Evolutionary conservation across 2,329 filamentous ascomycete species (phyloP).

Genomic region (Scedosporium minutisporum): DNA sequence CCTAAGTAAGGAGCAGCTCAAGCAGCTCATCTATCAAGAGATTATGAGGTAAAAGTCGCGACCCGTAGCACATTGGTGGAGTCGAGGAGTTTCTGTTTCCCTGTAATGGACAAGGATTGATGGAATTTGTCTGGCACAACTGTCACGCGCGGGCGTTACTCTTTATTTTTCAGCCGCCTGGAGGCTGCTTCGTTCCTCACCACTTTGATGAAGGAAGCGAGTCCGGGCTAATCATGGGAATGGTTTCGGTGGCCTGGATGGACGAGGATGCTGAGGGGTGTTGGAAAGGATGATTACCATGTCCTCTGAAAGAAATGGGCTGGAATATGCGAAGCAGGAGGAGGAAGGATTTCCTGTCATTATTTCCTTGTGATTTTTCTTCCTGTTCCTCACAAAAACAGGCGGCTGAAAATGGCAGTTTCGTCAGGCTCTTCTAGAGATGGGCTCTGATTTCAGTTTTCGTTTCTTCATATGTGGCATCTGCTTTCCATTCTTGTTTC

Average conservation of each 20-base stretch:
- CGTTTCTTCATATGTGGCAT: too few species aligned
- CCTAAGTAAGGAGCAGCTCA: slow-evolving; percentile 95
- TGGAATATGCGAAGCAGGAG: not conserved
- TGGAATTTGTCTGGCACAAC: not conserved
- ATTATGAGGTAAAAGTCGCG: slow-evolving; percentile 55
- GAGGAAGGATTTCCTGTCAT: not conserved
- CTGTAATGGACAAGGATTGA: not conserved
- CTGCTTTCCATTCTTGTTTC: not conserved
- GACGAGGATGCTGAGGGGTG: not conserved
- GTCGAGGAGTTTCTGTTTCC: not conserved
- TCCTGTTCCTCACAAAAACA: not conserved
- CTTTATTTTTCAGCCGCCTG: not conserved
- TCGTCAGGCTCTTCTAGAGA: not conserved
- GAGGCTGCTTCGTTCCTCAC: not conserved
- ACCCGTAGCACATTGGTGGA: not conserved
- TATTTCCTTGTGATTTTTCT: not conserved
- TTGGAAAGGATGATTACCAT: not conserved
- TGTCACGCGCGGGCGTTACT: not conserved
- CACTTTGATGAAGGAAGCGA: not conserved
- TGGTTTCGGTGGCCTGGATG: not conserved
- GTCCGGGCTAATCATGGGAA: not conserved
- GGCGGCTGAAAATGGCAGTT: not conserved
- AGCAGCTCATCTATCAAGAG: slow-evolving; percentile 94
- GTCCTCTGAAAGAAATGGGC: not conserved
- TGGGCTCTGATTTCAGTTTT: not conserved